Percentiles rank a stretch among this genome's conserved stretches.
phyloP scores from a whole-genome alignment of 345 rosid genomes.

The Punica granatum region DNA sequence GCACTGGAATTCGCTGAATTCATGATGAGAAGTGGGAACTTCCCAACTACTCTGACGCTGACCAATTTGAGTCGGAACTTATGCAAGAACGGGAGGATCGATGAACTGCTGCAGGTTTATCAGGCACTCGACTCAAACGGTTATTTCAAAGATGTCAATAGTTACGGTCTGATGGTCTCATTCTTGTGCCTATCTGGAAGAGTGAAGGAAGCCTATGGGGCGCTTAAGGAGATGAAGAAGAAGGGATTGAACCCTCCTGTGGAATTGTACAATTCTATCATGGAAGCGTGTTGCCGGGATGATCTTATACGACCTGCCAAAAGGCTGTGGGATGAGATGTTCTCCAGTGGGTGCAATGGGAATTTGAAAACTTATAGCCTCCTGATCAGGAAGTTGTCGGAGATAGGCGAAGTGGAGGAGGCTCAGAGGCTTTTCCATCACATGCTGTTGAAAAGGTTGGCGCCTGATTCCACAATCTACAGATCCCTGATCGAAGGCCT shows the following conservation, averaged over 20 bases:
- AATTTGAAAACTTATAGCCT: constrained; percentile 54
- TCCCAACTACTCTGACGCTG: constrained; percentile 54
- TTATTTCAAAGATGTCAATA: constrained; percentile 47
- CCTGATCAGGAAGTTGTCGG: constrained; percentile 60
- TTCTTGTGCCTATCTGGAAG: constrained; percentile 65
- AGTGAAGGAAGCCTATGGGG: constrained; percentile 68
- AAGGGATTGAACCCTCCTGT: constrained; percentile 59
- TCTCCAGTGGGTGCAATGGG: constrained; percentile 59
- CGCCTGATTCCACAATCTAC: constrained; percentile 54
- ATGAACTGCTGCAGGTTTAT: constrained; percentile 44
- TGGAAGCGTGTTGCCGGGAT: constrained; percentile 79
- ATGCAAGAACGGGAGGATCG: constrained; percentile 44
- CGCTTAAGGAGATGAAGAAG: constrained; percentile 79
- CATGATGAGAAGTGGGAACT: constrained; percentile 43
- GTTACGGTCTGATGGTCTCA: constrained; percentile 50
- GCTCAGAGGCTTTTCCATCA: constrained; percentile 55
- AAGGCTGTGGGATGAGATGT: constrained; percentile 94
- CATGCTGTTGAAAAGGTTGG: constrained; percentile 58
- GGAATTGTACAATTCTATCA: constrained; percentile 51
- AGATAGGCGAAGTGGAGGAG: constrained; percentile 60
- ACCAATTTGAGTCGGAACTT: constrained; percentile 64
- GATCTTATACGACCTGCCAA: constrained; percentile 87
- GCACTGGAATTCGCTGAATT: constrained; percentile 44
- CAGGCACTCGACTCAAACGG: constrained; percentile 38
- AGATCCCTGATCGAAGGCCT: constrained; percentile 51